Evolutionary conservation across 768 basidiomycete genomes (phyloP).

Genomic region (Galerina sulciceps): DNA sequence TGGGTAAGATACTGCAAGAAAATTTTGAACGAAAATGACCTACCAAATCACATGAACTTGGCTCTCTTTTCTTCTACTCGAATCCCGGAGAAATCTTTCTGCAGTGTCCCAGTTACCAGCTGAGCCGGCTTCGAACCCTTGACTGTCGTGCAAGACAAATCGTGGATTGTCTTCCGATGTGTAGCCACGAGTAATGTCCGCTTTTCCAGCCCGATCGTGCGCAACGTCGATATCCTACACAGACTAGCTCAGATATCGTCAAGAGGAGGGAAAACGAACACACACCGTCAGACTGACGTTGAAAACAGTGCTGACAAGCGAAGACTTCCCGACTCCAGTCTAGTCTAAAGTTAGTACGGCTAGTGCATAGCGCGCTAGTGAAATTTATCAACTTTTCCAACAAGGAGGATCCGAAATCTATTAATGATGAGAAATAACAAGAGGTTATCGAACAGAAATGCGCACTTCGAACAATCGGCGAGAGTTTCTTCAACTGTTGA

Average conservation of each 20-base stretch:
- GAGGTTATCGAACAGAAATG: neutral
- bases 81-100: neutral
- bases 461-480: neutral
- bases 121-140: slow-evolving; percentile 32
- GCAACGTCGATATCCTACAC: neutral
- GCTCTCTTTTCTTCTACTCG: neutral
- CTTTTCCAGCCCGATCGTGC: neutral
- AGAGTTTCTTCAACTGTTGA: neutral
- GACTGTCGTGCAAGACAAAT: slow-evolving; percentile 31
- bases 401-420: neutral
- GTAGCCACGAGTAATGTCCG: slow-evolving; percentile 24
- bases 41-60: neutral
- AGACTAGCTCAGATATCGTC: neutral
- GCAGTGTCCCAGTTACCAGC: neutral
- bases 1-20: no score
- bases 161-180: slow-evolving; percentile 21
- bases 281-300: neutral
- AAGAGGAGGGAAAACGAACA: no score
- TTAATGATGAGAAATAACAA: neutral
- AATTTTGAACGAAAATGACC: no score
- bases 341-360: neutral
- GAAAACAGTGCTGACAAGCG: neutral
- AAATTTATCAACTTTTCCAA: neutral
- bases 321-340: neutral
- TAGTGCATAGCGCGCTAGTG: neutral